Evolutionary conservation across 306 rosid species (phyloP), one percentile per base, ranked within the genome.

Genomic region (Acmispon strigosus): DNA sequence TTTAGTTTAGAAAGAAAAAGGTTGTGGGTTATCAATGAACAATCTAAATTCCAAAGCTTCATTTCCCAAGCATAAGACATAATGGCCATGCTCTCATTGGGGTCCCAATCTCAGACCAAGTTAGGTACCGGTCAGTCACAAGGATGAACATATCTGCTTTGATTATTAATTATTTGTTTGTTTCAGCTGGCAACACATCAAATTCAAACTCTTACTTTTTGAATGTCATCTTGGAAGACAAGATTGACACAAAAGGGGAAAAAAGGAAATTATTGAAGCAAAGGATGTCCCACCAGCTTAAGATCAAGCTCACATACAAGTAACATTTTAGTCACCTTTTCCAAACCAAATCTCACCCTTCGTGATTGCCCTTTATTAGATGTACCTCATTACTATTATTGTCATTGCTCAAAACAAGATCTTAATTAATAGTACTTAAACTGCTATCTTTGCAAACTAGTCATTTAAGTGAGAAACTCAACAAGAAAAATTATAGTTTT

Each of bases 11-110:
- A 69, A 82, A 77, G 50, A 32, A 80, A 32, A 48, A 12, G 83
- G 82, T 49, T 72, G 79, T 84, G 80, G 76, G 63, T 73, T 32
- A 58, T 59, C 62, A 49, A 43, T 44, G 52, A 75, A 37, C 62
- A 63, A 81, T 79, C 77, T 62, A 8, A 41, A 63, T 78, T 79
- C 77, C 52, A 8, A 32, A 56, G 75, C 14, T 57, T 74, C 66
- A 54, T 65, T 66, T 59, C 27, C 63, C 6, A 16, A 63, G 68
- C 53, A 74, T 56, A 61, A 75, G 54, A 79, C 81, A 78, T 20
- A 51, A 9, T 63, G 60, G 67, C 14, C 76, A 66, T 44, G 43
- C 73, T 62, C 42, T 36, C 32, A 1, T 62, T 66, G 20, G 75
- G 62, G 80, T 56, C 76, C 84, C 76, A 72, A 47, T 79, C 59